phyloP scores from a whole-genome alignment of 371 early-diverging fungal genomes.

The Paraphysoderma sedebokerense region DNA sequence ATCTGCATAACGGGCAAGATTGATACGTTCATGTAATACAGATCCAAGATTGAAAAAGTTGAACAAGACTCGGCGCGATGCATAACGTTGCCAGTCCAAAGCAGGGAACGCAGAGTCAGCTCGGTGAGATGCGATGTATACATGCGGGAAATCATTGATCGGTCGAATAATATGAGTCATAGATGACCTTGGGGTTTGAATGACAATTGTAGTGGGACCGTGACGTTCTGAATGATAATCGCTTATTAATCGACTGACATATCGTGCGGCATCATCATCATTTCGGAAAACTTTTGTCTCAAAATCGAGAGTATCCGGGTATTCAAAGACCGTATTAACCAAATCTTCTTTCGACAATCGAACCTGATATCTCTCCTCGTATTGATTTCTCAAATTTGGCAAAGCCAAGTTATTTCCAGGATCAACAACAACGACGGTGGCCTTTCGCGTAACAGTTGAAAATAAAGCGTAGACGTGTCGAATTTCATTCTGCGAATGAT shows the following conservation, averaged over 20 bases:
- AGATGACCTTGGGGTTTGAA: slow-evolving; percentile 28
- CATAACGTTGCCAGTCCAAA: slow-evolving; percentile 69
- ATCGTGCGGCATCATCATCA: background rate
- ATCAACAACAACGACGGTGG: slow-evolving; percentile 52
- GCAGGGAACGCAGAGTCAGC: slow-evolving; percentile 32
- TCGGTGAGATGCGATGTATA: background rate
- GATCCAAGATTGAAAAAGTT: slow-evolving; percentile 48
- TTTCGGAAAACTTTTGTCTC: slow-evolving; percentile 26
- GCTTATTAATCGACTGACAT: too few species aligned
- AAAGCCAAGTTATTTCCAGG: too few species aligned
- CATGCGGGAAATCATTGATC: background rate
- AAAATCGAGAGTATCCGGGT: slow-evolving; percentile 60
- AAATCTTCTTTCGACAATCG: too few species aligned
- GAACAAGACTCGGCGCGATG: slow-evolving; percentile 42
- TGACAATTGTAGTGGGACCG: slow-evolving; percentile 50
- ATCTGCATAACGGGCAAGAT: slow-evolving; percentile 62
- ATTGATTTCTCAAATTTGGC: too few species aligned
- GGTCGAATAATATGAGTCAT: background rate
- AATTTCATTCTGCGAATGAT: slow-evolving; percentile 42
- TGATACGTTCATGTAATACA: slow-evolving; percentile 55
- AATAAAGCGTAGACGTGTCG: slow-evolving; percentile 60
- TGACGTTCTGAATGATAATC: slow-evolving; percentile 36
- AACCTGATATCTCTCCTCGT: too few species aligned
- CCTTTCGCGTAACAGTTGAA: slow-evolving; percentile 28
- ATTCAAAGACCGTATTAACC: too few species aligned